Conservation (phyloP, 2,329 filamentous ascomycete genomes). For the Fonsecaea multimorphosa region DNA sequence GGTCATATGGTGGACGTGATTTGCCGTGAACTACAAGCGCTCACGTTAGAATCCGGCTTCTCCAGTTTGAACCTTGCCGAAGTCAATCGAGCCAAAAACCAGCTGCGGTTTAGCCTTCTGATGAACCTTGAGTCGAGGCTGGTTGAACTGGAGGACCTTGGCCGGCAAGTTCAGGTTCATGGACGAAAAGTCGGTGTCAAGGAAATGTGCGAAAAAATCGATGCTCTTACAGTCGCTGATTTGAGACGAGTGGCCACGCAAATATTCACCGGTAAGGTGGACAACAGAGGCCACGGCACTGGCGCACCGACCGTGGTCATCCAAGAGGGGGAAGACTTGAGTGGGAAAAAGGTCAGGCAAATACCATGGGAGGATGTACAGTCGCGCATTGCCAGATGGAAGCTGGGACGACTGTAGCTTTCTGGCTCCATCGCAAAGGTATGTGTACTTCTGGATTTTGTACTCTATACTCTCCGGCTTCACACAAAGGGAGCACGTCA, state of each 20-base stretch:
- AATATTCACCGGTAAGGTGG: conserved; percentile 77
- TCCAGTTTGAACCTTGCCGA: conserved; percentile 74
- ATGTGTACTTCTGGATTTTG: conserved; percentile 20
- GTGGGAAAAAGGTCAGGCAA: conserved; percentile 65
- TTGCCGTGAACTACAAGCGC: conserved; percentile 82
- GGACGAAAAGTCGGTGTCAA: conserved; percentile 87
- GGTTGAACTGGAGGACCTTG: conserved; percentile 96
- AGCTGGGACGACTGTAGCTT: conserved; percentile 69
- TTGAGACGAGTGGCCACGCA: conserved; percentile 78
- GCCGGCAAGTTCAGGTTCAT: conserved; percentile 95
- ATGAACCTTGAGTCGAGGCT: conserved; percentile 98
- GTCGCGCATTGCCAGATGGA: conserved; percentile 81
- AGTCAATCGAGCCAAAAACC: conserved; percentile 94
- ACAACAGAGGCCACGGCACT: conserved; percentile 77
- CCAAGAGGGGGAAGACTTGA: conserved; percentile 83
- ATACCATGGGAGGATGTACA: conserved; percentile 90
- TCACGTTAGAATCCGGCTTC: conserved; percentile 78
- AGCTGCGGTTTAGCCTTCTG: conserved; percentile 83
- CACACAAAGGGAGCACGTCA: neutral
- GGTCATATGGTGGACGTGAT: conserved; percentile 90
- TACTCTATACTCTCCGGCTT: conserved; percentile 5
- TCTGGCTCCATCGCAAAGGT: conserved; percentile 5
- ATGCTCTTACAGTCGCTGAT: conserved; percentile 78
- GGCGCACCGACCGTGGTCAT: conserved; percentile 93
- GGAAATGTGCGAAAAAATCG: conserved; percentile 91